Evolutionary conservation across 208 protist genomes (phyloP).

Genomic region (Trypanosoma avium): DNA sequence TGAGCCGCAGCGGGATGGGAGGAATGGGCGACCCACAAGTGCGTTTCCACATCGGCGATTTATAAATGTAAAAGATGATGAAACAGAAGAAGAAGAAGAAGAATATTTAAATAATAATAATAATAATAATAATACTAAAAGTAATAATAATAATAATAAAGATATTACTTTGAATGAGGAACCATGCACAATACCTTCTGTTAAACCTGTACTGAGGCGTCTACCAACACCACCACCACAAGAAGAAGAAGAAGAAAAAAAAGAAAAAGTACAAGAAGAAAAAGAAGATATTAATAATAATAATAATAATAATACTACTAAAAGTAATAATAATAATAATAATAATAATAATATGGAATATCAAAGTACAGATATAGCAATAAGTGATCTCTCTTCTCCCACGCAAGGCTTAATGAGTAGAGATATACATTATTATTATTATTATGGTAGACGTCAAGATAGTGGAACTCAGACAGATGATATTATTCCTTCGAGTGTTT

Average conservation of each 20-base stretch:
- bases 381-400: too few species aligned
- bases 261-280: background rate
- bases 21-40: conserved; percentile 27
- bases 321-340: background rate
- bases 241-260: background rate
- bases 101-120: background rate
- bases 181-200: too few species aligned
- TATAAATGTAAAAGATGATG: background rate
- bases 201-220: too few species aligned
- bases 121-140: background rate
- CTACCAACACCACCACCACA: too few species aligned
- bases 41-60: conserved; percentile 6
- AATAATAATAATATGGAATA: background rate
- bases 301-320: background rate
- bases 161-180: too few species aligned
- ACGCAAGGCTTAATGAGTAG: too few species aligned
- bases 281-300: background rate
- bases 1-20: conserved; percentile 24
- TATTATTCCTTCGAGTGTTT: too few species aligned
- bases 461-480: too few species aligned
- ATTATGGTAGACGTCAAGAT: too few species aligned
- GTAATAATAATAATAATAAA: background rate
- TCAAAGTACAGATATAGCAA: too few species aligned
- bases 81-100: background rate
- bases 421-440: too few species aligned